Evolutionary conservation across 2,329 filamentous ascomycete species (phyloP).

Genomic region (Monosporascus sp.): DNA sequence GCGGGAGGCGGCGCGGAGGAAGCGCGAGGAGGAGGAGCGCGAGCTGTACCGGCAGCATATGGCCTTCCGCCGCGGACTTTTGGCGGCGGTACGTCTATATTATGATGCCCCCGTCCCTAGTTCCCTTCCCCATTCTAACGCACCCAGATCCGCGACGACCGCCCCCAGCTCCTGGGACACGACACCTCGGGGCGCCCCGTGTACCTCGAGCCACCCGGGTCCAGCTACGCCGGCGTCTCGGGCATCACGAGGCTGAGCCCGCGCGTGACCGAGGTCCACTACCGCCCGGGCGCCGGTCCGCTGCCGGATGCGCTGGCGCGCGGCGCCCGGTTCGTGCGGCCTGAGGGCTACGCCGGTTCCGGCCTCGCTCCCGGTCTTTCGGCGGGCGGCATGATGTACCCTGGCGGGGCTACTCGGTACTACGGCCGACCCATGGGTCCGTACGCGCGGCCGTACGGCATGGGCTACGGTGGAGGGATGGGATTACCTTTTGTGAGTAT

Average conservation of each 20-base stretch:
- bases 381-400: conserved; percentile 26
- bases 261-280: conserved; percentile 23
- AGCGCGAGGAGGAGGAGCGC: conserved; percentile 45
- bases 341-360: conserved; percentile 16
- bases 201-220: conserved; percentile 53
- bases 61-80: conserved; percentile 44
- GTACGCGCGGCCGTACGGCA: conserved; percentile 40
- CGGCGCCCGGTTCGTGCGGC: conserved; percentile 40
- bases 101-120: background rate
- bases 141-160: conserved; percentile 36
- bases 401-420: conserved; percentile 37
- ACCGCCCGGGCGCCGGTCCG: conserved; percentile 19
- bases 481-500: conserved; percentile 34
- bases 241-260: conserved; percentile 13
- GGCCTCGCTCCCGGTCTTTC: background rate
- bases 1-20: conserved; percentile 39
- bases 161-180: conserved; percentile 51
- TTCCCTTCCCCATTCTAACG: background rate
- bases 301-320: conserved; percentile 26
- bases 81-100: conserved; percentile 32
- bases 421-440: conserved; percentile 43
- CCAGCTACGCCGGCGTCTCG: conserved; percentile 13
- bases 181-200: conserved; percentile 49
- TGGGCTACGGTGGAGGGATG: conserved; percentile 39
- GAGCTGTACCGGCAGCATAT: conserved; percentile 48